phyloP scores from a whole-genome alignment of 169 alveolate species.

The Plasmodium reichenowi region DNA sequence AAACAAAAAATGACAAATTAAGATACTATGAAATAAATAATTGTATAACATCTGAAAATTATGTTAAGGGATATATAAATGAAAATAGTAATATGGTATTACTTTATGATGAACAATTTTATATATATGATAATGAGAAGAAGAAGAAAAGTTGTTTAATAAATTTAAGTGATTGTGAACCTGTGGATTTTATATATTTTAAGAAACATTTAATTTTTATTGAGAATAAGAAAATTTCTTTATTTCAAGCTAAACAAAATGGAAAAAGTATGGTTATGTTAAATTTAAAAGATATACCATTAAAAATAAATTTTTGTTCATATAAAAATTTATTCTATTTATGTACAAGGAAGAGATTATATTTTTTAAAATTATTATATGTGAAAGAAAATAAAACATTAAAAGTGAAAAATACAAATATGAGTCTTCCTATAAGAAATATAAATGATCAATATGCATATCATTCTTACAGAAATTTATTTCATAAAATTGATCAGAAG shows the following conservation, averaged over 20 bases:
- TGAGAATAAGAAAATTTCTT: conserved; percentile 26
- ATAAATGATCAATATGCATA: conserved; percentile 32
- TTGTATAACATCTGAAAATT: conserved; percentile 18
- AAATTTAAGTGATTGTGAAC: conserved; percentile 40
- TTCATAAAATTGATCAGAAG: conserved; percentile 7
- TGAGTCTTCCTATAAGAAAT: conserved; percentile 49
- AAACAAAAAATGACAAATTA: conserved; percentile 35
- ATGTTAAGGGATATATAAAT: conserved; percentile 31
- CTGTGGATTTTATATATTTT: conserved; percentile 63
- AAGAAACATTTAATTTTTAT: conserved; percentile 51
- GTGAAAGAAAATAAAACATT: conserved; percentile 57
- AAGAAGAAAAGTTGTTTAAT: conserved; percentile 30
- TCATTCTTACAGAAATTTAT: conserved; percentile 41
- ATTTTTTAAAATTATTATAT: conserved; percentile 30
- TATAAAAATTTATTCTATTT: conserved; percentile 43
- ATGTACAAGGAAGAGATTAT: conserved; percentile 38
- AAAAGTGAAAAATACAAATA: conserved; percentile 40
- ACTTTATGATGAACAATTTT: conserved; percentile 48
- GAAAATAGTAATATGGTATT: conserved; percentile 15
- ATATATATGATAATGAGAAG: conserved; percentile 40
- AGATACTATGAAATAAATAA: conserved; percentile 38
- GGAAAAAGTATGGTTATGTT: conserved; percentile 48
- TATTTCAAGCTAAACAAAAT: conserved; percentile 29
- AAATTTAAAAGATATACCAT: conserved; percentile 45
- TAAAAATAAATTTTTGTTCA: conserved; percentile 56